Base-by-base conservation (phyloP, 2,329 filamentous ascomycete genomes). In the Pezicula rhizophila region DNA sequence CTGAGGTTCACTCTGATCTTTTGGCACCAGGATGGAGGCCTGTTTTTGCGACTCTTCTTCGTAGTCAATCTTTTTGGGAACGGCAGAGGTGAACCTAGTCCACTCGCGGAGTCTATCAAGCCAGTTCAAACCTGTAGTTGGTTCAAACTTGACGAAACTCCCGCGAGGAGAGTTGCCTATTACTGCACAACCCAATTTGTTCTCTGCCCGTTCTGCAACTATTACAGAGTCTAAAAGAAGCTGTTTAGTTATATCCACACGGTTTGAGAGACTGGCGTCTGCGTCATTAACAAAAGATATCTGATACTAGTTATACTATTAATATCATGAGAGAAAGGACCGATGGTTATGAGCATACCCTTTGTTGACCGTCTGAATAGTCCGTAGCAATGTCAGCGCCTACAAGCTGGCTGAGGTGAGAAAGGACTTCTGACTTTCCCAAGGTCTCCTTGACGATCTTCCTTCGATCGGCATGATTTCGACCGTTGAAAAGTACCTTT, bases 51-150 rank as follows among this genome's bases (percentile, higher is more conserved):
- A 12, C 12, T 28, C 40, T 7, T 26, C 11, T 8, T 28, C 26
- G 11, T 12, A 10, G 17, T 40, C 14, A 15, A 18, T 14, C 14
- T 35, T 37, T 38, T 52, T 59, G 2, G 26, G 25, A 17, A 59
- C 55, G 10, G 64, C 52, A n/a, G 56, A 45, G 7, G 52, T 56
- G 55, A 57, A 64, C 50, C 64, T 51, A 23, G 49, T 48, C 64
- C 63, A 65, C 15, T 51, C 37, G 35, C 57, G 53, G n/a, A 61
- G 37, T 41, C 50, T 57, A 20, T 64, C 54, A 11, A 55, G 56
- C 64, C 64, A 66, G 14, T 55, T 45, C 37, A 65, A 50, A 15
- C 45, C 53, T 6, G 50, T 44, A n/a, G 45, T 42, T 10, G 47
- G 33, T 41, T 49, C 42, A 46, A 57, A 57, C 25, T 48, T 42